These are phyloP conservation scores for Blastocystis hominis DNA, from an alignment of 352 stramenopile species.

Conservation along the genomic window DNA sequence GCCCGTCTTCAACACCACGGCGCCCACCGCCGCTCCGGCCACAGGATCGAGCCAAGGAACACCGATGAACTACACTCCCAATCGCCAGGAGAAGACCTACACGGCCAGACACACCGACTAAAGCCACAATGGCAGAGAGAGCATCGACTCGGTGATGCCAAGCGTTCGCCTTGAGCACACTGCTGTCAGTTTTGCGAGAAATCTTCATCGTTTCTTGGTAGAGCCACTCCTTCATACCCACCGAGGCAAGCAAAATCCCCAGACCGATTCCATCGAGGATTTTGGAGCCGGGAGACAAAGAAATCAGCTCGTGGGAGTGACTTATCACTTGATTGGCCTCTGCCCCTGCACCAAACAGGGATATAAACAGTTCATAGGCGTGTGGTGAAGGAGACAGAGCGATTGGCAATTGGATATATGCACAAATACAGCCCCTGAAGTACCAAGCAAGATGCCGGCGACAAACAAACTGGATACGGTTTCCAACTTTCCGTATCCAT, in stretches of 20 bases:
- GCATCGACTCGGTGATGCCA: constrained; percentile 56
- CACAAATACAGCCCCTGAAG: constrained; percentile 16
- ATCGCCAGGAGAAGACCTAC: background rate
- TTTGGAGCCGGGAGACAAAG: background rate
- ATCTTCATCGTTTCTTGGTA: constrained; percentile 51
- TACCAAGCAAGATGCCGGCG: constrained; percentile 18
- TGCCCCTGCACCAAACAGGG: constrained; percentile 6
- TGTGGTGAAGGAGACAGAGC: background rate
- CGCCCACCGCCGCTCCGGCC: constrained; percentile 9
- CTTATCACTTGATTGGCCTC: background rate
- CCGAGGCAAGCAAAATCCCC: constrained; percentile 6
- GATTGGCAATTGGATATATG: constrained; percentile 18
- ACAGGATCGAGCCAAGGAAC: constrained; percentile 44
- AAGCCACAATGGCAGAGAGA: constrained; percentile 23
- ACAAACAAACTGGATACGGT: constrained; percentile 43
- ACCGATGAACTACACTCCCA: constrained; percentile 46
- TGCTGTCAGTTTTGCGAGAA: constrained; percentile 28
- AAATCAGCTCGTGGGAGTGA: constrained; percentile 24
- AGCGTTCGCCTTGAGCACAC: constrained; percentile 51
- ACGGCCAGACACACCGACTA: constrained; percentile 36
- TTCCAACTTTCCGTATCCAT: constrained; percentile 54
- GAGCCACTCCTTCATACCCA: constrained; percentile 50
- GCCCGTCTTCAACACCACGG: constrained; percentile 42
- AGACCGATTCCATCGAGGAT: constrained; percentile 15
- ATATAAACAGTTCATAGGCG: constrained; percentile 24